Conservation (phyloP, 495 filamentous ascomycete genomes). For the Penicillium subrubescens region DNA sequence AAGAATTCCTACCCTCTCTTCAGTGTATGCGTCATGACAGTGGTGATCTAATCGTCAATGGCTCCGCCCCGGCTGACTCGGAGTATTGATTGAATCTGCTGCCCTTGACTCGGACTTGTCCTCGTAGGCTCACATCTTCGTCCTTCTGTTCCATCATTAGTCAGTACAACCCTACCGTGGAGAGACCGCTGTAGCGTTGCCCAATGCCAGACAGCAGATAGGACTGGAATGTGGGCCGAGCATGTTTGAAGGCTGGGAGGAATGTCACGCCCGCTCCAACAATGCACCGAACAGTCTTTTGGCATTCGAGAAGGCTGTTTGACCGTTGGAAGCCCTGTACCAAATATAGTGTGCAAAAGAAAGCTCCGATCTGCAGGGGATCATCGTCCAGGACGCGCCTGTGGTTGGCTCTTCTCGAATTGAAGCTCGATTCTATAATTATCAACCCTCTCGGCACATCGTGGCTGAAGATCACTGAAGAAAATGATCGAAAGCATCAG, state of each 20-base stretch:
- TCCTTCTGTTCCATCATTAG: conserved; percentile 1
- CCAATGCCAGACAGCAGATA: conserved; percentile 17
- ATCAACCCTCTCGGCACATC: conserved; percentile 11
- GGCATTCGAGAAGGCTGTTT: conserved; percentile 27
- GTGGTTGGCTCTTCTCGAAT: conserved; percentile 11
- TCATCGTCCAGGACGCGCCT: conserved; percentile 6
- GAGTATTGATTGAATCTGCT: conserved; percentile 20
- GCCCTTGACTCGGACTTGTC: conserved; percentile 8
- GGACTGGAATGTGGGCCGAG: conserved; percentile 30
- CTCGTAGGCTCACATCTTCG: background rate
- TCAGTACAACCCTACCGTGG: conserved; percentile 1
- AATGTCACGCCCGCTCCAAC: conserved; percentile 39
- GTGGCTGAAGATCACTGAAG: background rate
- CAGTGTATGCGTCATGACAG: conserved; percentile 45
- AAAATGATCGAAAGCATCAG: conserved; percentile 21
- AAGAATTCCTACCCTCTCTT: conserved; percentile 2
- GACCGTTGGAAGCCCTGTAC: background rate
- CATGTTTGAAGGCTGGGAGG: conserved; percentile 35
- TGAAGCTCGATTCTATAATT: conserved; percentile 27
- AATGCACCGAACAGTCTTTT: conserved; percentile 34
- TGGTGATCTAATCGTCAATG: conserved; percentile 22
- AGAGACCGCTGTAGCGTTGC: background rate
- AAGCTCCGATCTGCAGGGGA: conserved; percentile 20
- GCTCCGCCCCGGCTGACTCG: conserved; percentile 14
- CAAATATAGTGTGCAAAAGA: conserved; percentile 12